phyloP scores from a whole-genome alignment of 2,329 filamentous ascomycete species.

The Monosporascus sp. region DNA sequence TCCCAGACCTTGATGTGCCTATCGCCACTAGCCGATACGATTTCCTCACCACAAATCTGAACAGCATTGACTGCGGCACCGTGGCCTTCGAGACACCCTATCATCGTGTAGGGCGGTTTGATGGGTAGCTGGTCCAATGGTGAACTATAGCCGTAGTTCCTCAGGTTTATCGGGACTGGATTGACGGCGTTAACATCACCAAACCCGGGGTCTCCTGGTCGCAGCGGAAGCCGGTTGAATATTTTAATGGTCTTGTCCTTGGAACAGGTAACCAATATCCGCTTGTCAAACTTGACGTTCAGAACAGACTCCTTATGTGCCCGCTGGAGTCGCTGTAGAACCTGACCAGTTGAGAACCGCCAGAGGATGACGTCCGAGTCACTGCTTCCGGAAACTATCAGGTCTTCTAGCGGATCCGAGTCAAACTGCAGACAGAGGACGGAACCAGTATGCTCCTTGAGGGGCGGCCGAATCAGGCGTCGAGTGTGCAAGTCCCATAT shows the following conservation, averaged over 20 bases:
- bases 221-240: slow-evolving; percentile 75
- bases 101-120: slow-evolving; percentile 64
- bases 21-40: slow-evolving; percentile 93
- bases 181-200: slow-evolving; percentile 36
- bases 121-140: slow-evolving; percentile 42
- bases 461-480: slow-evolving; percentile 66
- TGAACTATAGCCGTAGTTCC: slow-evolving; percentile 46
- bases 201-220: slow-evolving; percentile 54
- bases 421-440: slow-evolving; percentile 96
- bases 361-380: slow-evolving; percentile 88
- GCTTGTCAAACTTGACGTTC: slow-evolving; percentile 86
- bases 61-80: slow-evolving; percentile 93
- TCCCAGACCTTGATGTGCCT: slow-evolving; percentile 93
- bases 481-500: slow-evolving; percentile 86
- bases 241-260: slow-evolving; percentile 97
- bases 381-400: slow-evolving; percentile 93
- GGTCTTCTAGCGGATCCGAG: slow-evolving; percentile 75
- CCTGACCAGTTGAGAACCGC: slow-evolving; percentile 85
- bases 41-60: slow-evolving; percentile 76
- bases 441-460: slow-evolving; percentile 74
- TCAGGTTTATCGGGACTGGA: slow-evolving; percentile 46
- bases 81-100: slow-evolving; percentile 79
- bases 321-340: slow-evolving; percentile 66
- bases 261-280: slow-evolving; percentile 90
- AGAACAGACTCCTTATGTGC: slow-evolving; percentile 89